Percentiles rank a stretch among this genome's conserved stretches.
Evolutionary conservation across 306 rosid species (phyloP).

Genomic region (Malus orientalis): DNA sequence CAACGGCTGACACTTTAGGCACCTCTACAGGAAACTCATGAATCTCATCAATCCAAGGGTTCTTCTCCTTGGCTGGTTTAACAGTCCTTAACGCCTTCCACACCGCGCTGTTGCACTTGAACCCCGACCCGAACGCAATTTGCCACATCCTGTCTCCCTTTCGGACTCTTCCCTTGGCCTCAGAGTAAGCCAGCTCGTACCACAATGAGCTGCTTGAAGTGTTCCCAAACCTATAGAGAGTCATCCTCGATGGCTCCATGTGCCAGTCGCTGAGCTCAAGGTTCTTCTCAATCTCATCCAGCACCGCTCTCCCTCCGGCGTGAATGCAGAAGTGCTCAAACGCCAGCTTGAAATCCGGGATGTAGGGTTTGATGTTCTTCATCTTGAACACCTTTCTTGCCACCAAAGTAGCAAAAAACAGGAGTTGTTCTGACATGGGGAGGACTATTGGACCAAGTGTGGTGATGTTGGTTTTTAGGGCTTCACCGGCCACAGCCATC

Average conservation of each 20-base stretch:
- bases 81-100: constrained; percentile 71
- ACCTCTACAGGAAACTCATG: constrained; percentile 72
- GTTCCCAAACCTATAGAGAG: constrained; percentile 68
- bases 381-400: constrained; percentile 53
- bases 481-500: constrained; percentile 82
- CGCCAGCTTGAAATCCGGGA: constrained; percentile 79
- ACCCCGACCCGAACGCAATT: constrained; percentile 91
- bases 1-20: constrained; percentile 43
- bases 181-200: constrained; percentile 81
- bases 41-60: constrained; percentile 83
- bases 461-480: constrained; percentile 79
- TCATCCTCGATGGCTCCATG: constrained; percentile 95
- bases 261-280: constrained; percentile 74
- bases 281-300: constrained; percentile 74
- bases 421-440: constrained; percentile 81
- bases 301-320: constrained; percentile 77
- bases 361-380: constrained; percentile 61
- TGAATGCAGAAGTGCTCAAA: constrained; percentile 90
- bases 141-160: constrained; percentile 85
- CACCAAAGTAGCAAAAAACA: constrained; percentile 50
- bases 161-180: constrained; percentile 70
- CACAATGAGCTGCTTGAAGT: constrained; percentile 89
- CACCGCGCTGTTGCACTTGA: constrained; percentile 90
- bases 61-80: constrained; percentile 55
- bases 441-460: constrained; percentile 80